Base-by-base conservation (phyloP, 2,329 filamentous ascomycete genomes). In the Rugonectria rugulosa region DNA sequence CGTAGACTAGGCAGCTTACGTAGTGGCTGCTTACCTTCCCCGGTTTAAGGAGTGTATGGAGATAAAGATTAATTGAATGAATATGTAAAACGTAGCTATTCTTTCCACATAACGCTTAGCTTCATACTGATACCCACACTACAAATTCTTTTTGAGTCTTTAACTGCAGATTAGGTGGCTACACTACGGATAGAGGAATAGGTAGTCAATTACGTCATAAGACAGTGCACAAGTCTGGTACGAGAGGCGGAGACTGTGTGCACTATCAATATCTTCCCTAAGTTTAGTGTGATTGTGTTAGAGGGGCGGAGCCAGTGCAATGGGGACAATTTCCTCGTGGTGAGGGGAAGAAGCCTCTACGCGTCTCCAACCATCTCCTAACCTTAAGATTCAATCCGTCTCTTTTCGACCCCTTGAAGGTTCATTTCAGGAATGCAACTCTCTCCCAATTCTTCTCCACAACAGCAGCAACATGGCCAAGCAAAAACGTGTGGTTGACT, bases 401-500 rank as follows among this genome's bases (percentile, higher is more conserved):
- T 32, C 29, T 32, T n/a, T n/a, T n/a, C n/a, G n/a, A n/a, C n/a
- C n/a, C 29, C 29, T 14, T 32, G 10, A 14, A 32, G 5, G 12
- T 32, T 6, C 12, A 6, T 32, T 5, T 32, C 29, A n/a, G n/a
- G 29, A 32, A 32, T 10, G 12, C 12, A 14, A 32, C 29, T 5
- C 12, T 6, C 29, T 32, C n/a, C 12, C 26, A 12, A 7, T 29
- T 29, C 26, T 29, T 29, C 26, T 29, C 26, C 7, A 29, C 26
- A 7, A 7, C 12, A 29, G 26, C 26, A 29, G 12, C 5, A 41
- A 17, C n/a, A 71, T 71, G 69, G 32, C 67, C 43, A 26, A 53
- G 11, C 56, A 60, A 12, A 69, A 66, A 50, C 72, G 68, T 24
- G 69, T 59, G n/a, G 73, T 75, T 44, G 71, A 76, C 54, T 77